phyloP scores from a whole-genome alignment of 2,329 filamentous ascomycete species.

The Paraconiothyrium brasiliense region DNA sequence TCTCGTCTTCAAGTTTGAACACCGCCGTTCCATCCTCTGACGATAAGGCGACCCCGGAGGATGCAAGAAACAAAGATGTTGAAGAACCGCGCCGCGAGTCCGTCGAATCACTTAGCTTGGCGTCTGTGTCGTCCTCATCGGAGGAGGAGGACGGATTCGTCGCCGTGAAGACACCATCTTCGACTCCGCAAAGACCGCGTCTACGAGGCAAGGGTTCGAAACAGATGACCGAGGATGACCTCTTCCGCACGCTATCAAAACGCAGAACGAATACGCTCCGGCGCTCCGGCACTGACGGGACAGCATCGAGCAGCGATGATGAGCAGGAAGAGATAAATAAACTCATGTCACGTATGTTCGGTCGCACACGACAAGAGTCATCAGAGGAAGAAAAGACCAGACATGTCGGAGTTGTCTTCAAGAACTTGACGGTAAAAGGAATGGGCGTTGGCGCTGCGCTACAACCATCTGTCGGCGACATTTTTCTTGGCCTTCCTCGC shows the following conservation, averaged over 20 bases:
- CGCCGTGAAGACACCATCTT: slow-evolving; percentile 30
- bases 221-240: slow-evolving; percentile 60
- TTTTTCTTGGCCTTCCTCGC: slow-evolving; percentile 66
- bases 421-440: slow-evolving; percentile 70
- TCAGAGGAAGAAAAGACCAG: slow-evolving; percentile 75
- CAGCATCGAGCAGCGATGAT: slow-evolving; percentile 32
- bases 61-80: background rate
- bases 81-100: slow-evolving; percentile 16
- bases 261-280: slow-evolving; percentile 54
- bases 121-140: slow-evolving; percentile 17
- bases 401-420: slow-evolving; percentile 74
- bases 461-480: slow-evolving; percentile 69
- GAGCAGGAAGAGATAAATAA: slow-evolving; percentile 66
- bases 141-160: slow-evolving; percentile 29
- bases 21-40: slow-evolving; percentile 26
- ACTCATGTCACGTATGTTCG: slow-evolving; percentile 77
- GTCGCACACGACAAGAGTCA: slow-evolving; percentile 68
- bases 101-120: slow-evolving; percentile 18
- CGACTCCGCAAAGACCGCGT: slow-evolving; percentile 27
- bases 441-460: slow-evolving; percentile 69
- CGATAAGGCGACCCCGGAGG: slow-evolving; percentile 17
- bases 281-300: slow-evolving; percentile 35
- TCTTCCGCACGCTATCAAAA: slow-evolving; percentile 61
- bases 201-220: slow-evolving; percentile 34
- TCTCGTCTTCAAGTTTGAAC: slow-evolving; percentile 22